Percentiles rank a stretch among this genome's conserved stretches.
Conservation (phyloP, 305 asterid genomes). For the Fraxinus angustifolia region DNA sequence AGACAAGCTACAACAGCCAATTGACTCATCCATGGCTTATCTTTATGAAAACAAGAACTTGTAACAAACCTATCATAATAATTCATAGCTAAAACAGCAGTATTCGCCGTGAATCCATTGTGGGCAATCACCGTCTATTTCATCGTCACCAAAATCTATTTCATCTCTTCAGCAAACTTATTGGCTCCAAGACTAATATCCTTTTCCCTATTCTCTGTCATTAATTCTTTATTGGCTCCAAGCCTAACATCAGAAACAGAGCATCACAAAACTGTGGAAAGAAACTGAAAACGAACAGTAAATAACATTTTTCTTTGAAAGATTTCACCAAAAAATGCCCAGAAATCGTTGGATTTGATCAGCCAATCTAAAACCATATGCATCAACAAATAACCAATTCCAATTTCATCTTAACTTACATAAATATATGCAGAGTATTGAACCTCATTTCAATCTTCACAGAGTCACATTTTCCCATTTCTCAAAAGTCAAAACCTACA, state of each 20-base stretch:
- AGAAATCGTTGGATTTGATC: conserved; percentile 2
- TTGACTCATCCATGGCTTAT: conserved; percentile 94
- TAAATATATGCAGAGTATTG: not conserved
- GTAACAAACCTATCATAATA: conserved; percentile 63
- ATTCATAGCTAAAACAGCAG: conserved; percentile 62
- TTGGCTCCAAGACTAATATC: no score
- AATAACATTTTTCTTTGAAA: not conserved
- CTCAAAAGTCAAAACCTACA: no score
- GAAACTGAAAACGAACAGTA: conserved; percentile 17
- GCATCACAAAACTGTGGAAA: not conserved
- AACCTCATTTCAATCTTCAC: not conserved
- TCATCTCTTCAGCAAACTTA: no score
- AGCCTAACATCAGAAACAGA: not conserved
- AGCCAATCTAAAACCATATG: conserved; percentile 19
- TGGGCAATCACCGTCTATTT: conserved; percentile 36
- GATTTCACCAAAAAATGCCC: conserved; percentile 12
- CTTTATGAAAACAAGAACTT: conserved; percentile 56
- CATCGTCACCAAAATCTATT: no score
- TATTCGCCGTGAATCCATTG: conserved; percentile 56
- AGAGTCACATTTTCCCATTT: no score
- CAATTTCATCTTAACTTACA: not conserved
- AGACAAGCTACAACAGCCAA: conserved; percentile 83
- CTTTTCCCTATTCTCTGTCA: no score
- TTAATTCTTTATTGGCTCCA: no score
- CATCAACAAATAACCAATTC: conserved; percentile 17